Evolutionary conservation across 768 basidiomycete species (phyloP).

Genomic region (Boletus sensibilis): DNA sequence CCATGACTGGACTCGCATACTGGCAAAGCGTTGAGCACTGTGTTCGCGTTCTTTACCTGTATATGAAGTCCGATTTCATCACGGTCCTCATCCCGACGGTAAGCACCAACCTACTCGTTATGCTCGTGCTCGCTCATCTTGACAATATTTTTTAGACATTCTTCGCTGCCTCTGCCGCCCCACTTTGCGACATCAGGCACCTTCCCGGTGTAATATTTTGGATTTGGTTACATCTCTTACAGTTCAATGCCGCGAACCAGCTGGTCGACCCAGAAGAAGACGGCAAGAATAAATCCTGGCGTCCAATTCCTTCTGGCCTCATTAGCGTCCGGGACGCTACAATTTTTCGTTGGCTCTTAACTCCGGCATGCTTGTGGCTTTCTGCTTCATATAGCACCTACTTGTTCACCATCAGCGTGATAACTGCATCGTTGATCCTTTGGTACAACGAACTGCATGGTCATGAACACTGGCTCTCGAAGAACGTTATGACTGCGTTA

Average conservation of each 20-base stretch:
- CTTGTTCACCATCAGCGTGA: conserved; percentile 35
- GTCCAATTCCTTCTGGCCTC: conserved; percentile 46
- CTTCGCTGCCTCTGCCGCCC: conserved; percentile 36
- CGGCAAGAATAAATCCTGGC: conserved; percentile 41
- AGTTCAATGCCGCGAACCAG: conserved; percentile 47
- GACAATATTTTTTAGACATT: conserved; percentile 28
- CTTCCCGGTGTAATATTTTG: conserved; percentile 37
- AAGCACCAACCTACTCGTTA: background rate
- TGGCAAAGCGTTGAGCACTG: conserved; percentile 11
- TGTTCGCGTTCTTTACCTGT: conserved; percentile 22
- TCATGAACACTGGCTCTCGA: conserved; percentile 32
- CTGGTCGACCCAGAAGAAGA: conserved; percentile 42
- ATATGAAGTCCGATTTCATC: conserved; percentile 25
- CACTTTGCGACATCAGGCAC: conserved; percentile 21
- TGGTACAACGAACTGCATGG: conserved; percentile 40
- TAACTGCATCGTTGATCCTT: conserved; percentile 26
- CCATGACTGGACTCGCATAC: conserved; percentile 19
- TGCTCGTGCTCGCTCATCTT: background rate
- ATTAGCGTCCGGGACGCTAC: conserved; percentile 38
- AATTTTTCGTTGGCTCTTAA: conserved; percentile 37
- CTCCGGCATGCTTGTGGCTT: conserved; percentile 34
- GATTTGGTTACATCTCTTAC: conserved; percentile 48
- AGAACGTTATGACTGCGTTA: conserved; percentile 37
- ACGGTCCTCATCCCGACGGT: conserved; percentile 32
- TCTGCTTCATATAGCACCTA: conserved; percentile 37